Evolutionary conservation across 129 eudicot genomes (phyloP).

Genomic region (Flaveria brownii): DNA sequence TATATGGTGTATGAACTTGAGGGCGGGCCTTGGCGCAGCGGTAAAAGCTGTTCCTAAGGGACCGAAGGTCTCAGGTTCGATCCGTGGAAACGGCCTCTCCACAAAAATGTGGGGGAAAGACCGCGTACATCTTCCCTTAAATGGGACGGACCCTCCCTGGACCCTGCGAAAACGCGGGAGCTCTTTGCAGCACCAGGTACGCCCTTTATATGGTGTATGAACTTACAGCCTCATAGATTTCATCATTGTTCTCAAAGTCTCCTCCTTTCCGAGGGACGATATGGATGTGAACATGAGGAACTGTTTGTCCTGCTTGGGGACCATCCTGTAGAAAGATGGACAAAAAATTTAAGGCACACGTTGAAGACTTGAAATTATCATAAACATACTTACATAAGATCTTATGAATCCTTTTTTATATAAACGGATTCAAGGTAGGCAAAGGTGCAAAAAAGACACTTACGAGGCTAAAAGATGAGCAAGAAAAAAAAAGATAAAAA

Average conservation of each 20-base stretch:
- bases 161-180: no score
- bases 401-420: neutral
- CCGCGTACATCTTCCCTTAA: no score
- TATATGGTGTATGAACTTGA: conserved; percentile 33
- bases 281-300: conserved; percentile 95
- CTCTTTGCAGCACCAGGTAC: no score
- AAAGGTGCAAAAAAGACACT: neutral
- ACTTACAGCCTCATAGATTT: conserved; percentile 95
- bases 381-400: neutral
- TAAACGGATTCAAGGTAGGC: neutral
- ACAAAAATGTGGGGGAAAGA: no score
- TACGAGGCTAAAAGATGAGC: neutral
- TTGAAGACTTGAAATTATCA: neutral
- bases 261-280: conserved; percentile 80
- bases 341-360: neutral
- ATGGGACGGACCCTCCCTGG: no score
- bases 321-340: conserved; percentile 68
- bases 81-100: no score
- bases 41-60: no score
- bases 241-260: conserved; percentile 89
- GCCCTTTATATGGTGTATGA: neutral
- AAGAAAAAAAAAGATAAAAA: neutral
- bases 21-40: no score
- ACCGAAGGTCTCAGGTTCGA: no score
- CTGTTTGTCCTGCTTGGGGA: conserved; percentile 94